phyloP scores from a whole-genome alignment of 2,329 filamentous ascomycete species.

The Fusarium vanettenii region DNA sequence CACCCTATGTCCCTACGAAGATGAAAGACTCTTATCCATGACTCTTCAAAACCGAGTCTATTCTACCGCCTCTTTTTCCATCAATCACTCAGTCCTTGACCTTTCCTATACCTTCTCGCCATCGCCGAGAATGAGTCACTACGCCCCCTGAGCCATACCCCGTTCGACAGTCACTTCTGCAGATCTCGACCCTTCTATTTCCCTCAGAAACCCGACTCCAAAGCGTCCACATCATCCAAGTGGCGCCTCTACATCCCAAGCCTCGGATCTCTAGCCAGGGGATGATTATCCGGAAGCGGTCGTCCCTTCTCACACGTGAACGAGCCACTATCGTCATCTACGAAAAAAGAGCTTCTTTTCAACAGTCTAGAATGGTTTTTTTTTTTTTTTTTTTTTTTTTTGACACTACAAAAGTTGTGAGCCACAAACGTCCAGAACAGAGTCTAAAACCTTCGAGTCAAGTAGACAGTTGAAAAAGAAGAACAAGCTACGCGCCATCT shows the following conservation, averaged over 20 bases:
- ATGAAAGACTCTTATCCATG: neutral
- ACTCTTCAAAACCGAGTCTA: neutral
- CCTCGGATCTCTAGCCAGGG: neutral
- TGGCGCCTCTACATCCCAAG: neutral
- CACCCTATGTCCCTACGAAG: neutral
- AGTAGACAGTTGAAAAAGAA: neutral
- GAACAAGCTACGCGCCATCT: neutral
- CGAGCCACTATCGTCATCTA: neutral
- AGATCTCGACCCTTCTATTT: neutral
- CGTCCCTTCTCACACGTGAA: neutral
- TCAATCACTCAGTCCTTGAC: neutral
- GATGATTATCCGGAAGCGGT: neutral
- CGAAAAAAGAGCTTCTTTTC: neutral
- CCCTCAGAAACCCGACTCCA: neutral
- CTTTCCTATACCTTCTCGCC: neutral
- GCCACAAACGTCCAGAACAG: neutral
- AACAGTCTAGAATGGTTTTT: neutral
- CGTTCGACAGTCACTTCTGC: neutral
- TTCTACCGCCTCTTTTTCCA: neutral
- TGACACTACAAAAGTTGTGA: neutral
- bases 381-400: no score
- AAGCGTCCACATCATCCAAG: neutral
- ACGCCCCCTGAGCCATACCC: neutral
- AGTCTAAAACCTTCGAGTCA: neutral
- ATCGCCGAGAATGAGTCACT: neutral